These are phyloP conservation scores for Globisporangium radiosum DNA, from an alignment of 352 stramenopile genomes.

Conservation along the genomic window DNA sequence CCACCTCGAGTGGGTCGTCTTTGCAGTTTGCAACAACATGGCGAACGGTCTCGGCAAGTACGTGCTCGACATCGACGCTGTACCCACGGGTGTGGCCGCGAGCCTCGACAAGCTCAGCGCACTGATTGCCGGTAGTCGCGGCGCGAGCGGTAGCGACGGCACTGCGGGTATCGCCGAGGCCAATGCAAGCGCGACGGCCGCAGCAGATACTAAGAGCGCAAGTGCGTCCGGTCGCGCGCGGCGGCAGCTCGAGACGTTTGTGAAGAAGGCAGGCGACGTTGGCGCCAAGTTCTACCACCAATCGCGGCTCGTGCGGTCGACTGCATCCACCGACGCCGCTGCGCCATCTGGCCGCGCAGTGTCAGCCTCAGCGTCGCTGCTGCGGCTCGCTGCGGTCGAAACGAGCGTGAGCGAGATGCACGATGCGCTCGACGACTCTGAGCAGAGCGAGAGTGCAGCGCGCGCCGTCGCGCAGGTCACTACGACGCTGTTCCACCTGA, in stretches of 20 bases:
- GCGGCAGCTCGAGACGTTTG: slow-evolving; percentile 57
- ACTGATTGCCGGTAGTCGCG: slow-evolving; percentile 32
- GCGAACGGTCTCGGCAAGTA: slow-evolving; percentile 64
- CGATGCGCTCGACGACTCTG: slow-evolving; percentile 7
- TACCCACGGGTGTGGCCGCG: slow-evolving; percentile 44
- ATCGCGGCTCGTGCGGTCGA: slow-evolving; percentile 6
- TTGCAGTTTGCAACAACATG: slow-evolving; percentile 72
- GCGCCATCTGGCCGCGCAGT: background rate
- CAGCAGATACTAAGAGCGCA: background rate
- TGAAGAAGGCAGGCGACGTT: slow-evolving; percentile 33
- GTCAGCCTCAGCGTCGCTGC: slow-evolving; percentile 5
- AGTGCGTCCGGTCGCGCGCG: slow-evolving; percentile 10
- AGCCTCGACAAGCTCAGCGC: slow-evolving; percentile 72
- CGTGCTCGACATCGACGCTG: slow-evolving; percentile 53
- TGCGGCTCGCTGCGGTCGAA: slow-evolving; percentile 11
- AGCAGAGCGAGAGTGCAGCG: background rate
- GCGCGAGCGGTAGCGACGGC: slow-evolving; percentile 8
- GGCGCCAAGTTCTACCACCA: slow-evolving; percentile 55
- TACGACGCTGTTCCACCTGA: slow-evolving; percentile 49
- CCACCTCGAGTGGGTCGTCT: slow-evolving; percentile 73
- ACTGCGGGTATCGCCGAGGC: background rate
- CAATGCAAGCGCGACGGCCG: background rate
- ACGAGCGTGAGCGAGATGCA: slow-evolving; percentile 9
- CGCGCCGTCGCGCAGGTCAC: slow-evolving; percentile 33
- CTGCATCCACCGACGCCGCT: background rate